phyloP scores from a whole-genome alignment of 305 asterid genomes.

The Fraxinus xanthoxyloides region DNA sequence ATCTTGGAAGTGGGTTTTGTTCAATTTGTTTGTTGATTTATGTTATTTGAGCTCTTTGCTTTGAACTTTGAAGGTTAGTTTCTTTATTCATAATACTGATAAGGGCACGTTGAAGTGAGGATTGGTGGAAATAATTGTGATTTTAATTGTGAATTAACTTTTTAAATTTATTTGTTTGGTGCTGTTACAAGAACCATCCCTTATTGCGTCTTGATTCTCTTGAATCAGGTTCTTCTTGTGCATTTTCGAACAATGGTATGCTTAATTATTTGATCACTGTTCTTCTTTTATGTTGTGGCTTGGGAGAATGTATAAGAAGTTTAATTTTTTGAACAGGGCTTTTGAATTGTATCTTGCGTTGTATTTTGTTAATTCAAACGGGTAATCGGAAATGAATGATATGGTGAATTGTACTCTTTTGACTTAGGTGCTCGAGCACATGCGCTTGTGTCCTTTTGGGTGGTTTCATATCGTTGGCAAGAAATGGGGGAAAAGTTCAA shows the following conservation, averaged over 20 bases:
- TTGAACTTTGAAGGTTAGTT: background rate
- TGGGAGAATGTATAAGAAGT: background rate
- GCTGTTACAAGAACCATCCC: background rate
- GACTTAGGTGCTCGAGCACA: background rate
- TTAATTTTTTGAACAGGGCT: background rate
- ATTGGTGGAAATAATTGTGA: background rate
- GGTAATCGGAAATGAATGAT: background rate
- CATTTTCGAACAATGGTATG: background rate
- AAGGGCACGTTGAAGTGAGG: background rate
- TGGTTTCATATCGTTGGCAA: background rate
- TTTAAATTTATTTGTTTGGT: background rate
- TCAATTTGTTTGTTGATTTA: background rate
- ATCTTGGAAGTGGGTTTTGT: background rate
- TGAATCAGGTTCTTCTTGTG: background rate
- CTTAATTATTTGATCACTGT: background rate
- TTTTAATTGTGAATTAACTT: background rate
- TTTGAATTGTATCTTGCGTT: background rate
- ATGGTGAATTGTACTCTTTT: background rate
- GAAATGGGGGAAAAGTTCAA: background rate
- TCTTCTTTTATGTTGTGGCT: background rate
- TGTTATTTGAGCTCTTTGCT: background rate
- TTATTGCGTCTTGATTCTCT: background rate
- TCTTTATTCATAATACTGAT: constrained; percentile 9
- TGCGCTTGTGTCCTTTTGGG: constrained; percentile 1
- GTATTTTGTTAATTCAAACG: background rate